Percentiles rank a stretch among this genome's conserved stretches.
Evolutionary conservation across 495 filamentous ascomycete species (phyloP).

Genomic region (Massariosphaeria phaeospora): DNA sequence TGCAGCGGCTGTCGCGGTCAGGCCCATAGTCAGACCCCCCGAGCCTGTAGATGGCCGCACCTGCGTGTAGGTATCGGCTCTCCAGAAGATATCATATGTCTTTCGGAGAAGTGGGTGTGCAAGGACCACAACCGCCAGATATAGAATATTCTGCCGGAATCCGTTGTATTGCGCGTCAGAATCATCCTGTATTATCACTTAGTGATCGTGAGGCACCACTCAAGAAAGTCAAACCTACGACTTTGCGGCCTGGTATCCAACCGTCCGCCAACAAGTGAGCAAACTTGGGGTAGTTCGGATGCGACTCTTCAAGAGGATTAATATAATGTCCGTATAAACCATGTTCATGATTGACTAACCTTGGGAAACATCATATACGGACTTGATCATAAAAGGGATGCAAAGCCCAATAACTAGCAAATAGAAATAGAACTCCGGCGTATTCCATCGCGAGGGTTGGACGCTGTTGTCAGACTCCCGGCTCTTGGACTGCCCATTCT

Average conservation of each 20-base stretch:
- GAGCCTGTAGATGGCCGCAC: slow-evolving; percentile 19
- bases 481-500: slow-evolving; percentile 41
- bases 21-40: slow-evolving; percentile 28
- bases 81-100: slow-evolving; percentile 53
- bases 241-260: slow-evolving; percentile 93
- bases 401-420: slow-evolving; percentile 61
- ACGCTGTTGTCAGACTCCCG: slow-evolving; percentile 39
- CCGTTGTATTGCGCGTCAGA: slow-evolving; percentile 84
- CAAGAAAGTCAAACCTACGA: slow-evolving; percentile 52
- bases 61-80: slow-evolving; percentile 32
- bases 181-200: slow-evolving; percentile 58
- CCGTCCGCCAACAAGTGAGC: slow-evolving; percentile 66
- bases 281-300: slow-evolving; percentile 76
- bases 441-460: slow-evolving; percentile 70
- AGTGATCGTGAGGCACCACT: background rate
- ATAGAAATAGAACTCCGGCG: slow-evolving; percentile 81
- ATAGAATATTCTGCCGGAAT: slow-evolving; percentile 83
- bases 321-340: background rate
- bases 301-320: slow-evolving; percentile 53
- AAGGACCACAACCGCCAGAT: slow-evolving; percentile 63
- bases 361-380: slow-evolving; percentile 78
- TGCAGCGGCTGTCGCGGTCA: slow-evolving; percentile 47
- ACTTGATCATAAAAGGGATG: slow-evolving; percentile 88
- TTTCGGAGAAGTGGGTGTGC: slow-evolving; percentile 74
- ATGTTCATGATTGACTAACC: slow-evolving; percentile 43